Base-by-base conservation (phyloP, 257 asterid species). In the Ballota nigra region DNA sequence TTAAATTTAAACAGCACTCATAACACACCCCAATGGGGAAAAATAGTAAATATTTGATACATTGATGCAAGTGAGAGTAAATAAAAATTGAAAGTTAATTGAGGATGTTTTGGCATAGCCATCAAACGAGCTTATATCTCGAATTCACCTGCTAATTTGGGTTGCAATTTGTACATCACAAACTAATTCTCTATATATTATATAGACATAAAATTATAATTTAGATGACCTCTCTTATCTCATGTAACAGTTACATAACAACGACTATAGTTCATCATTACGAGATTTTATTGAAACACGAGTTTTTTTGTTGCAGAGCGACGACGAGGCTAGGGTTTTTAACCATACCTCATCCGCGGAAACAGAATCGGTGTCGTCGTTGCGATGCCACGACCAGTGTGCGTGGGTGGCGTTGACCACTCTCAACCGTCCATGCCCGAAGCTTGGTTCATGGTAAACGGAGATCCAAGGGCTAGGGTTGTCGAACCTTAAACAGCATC, bases 311-410 rank as follows among this genome's bases (percentile, higher is more conserved):
- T 31, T 20, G 76, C 96, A 87, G 3, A 51, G 43, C 11, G 75
- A 2, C 2, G 87, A 80, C 0, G 90, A 81, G 63, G 68, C 55
- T 70, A 89, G 74, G 83, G 84, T 85, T 68, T 88, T 72, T 9
- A 92, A 59, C 98, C 96, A 88, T 3, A 88, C 26, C 45, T 82
- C 76, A 40, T 92, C 98, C 24, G 85, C 87, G 8, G 6, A 41
- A 3, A 68, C 12, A 0, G 87, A 57, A 60, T 71, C 4, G 4
- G 76, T 26, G 3, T 90, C 90, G 11, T 86, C 62, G 87, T 92
- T 92, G 20, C 97, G 76, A 40, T 84, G 92, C 98, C 98, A 92
- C 1, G 95, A 77, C 98, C 98, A 92, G 23, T 66, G 91, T 0
- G 97, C 97, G 51, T 85, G 97, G 9, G 85, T 88, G 70, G 72